A percentile compares a stretch with the other conserved stretches of the same genome.
phyloP scores from a whole-genome alignment of 208 protist species.

The Trypanosomatidae sp. region DNA sequence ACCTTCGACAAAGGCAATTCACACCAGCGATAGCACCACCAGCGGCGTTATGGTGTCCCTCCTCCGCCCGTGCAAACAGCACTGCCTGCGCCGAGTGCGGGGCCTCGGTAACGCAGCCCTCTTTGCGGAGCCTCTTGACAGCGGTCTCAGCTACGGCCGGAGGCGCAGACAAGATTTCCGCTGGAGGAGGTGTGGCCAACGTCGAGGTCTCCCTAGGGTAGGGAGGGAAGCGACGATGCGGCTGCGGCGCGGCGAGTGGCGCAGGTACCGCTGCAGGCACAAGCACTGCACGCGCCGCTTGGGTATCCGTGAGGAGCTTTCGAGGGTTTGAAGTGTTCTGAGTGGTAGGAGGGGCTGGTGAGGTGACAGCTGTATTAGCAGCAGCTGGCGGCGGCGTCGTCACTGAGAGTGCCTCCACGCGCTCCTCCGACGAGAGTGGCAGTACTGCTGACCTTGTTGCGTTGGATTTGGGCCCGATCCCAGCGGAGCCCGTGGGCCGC shows the following conservation, averaged over 20 bases:
- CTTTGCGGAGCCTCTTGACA: conserved; percentile 4
- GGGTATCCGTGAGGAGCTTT: conserved; percentile 14
- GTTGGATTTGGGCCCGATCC: neutral
- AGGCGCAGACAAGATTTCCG: conserved; percentile 2
- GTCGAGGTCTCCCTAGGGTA: neutral
- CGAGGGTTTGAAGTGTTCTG: conserved; percentile 23
- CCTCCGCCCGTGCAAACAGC: neutral
- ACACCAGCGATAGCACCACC: neutral
- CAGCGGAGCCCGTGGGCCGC: neutral
- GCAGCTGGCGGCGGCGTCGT: neutral
- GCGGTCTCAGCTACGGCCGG: conserved; percentile 4
- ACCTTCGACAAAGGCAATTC: neutral
- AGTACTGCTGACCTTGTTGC: neutral
- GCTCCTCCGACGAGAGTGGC: conserved; percentile 14
- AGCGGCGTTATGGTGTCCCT: neutral
- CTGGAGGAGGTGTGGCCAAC: neutral
- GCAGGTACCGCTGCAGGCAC: neutral
- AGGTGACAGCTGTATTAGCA: neutral
- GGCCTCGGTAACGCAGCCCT: neutral
- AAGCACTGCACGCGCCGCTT: neutral
- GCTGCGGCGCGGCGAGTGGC: neutral
- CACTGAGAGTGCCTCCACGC: conserved; percentile 1
- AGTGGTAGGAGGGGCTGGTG: conserved; percentile 17
- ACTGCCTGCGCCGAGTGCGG: neutral
- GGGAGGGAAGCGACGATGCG: neutral